Conservation (phyloP, 2,329 filamentous ascomycete species). For the Sporothrix euskadiensis region DNA sequence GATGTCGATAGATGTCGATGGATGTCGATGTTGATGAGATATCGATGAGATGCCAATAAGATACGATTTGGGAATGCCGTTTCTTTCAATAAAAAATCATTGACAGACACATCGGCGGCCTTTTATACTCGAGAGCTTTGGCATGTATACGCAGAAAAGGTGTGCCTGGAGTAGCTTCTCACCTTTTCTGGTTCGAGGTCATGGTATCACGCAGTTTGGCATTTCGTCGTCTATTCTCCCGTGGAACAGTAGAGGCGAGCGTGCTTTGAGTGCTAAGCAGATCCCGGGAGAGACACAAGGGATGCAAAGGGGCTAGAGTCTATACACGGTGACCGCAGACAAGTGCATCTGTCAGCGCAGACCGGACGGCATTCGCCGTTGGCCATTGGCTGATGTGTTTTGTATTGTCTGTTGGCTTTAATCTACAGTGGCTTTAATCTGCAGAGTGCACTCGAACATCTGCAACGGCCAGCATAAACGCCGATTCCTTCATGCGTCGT, state of each 20-base stretch:
- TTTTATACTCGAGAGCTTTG: background rate
- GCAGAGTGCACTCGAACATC: background rate
- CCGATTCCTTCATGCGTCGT: background rate
- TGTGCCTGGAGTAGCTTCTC: background rate
- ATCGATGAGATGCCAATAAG: too few species aligned
- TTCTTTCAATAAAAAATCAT: background rate
- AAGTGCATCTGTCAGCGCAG: conserved; percentile 5
- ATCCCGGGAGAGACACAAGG: conserved; percentile 3
- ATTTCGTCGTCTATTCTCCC: background rate
- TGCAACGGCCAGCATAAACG: background rate
- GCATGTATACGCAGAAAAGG: background rate
- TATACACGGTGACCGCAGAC: background rate
- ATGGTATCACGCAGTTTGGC: background rate
- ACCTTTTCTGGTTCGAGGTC: background rate
- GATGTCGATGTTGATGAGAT: background rate
- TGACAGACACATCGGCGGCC: background rate
- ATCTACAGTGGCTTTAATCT: background rate
- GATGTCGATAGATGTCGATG: background rate
- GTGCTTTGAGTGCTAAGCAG: background rate
- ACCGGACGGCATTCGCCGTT: background rate
- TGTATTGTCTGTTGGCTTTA: background rate
- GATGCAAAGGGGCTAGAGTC: background rate
- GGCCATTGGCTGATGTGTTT: background rate
- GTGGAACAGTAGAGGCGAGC: background rate
- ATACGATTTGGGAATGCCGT: background rate